Base-by-base conservation (phyloP, 352 stramenopile genomes). In the Peronospora destructor region DNA sequence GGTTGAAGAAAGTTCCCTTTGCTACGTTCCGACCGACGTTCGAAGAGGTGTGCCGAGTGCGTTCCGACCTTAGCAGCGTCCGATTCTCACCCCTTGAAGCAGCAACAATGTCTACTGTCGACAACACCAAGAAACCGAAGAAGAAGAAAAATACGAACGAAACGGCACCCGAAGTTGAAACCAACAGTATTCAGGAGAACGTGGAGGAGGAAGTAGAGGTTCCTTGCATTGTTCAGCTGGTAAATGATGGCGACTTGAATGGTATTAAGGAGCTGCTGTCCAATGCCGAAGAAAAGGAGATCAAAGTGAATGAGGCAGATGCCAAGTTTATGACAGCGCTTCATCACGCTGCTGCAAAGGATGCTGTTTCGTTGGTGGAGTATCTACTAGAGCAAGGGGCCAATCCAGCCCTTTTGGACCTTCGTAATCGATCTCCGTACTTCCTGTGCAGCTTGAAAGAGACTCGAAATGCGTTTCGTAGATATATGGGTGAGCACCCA, bases 371-470 rank as follows among this genome's bases (percentile, higher is more conserved):
- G 9, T 71, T 76, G n/a, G 75, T 81, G 26, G 64, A 76, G 25
- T 76, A 89, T 19, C 50, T 98, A 10, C 54, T 97, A 8, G 61
- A 93, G 4, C 70, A 81, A 35, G 76, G 81, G 14, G 91, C 91
- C 14, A 84, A 97, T 56, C 91, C 91, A 19, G 84, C 73, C 26
- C 54, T 83, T 9, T 35, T 95, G 16, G 93, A 97, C 41, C 53
- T 85, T 29, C 80, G 82, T 28, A 73, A 65, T 23, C 76, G 93
- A 12, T 68, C 80, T 12, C 78, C 93, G 4, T 98, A 97, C 55
- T 97, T 94, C 40, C 28, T 97, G 5, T 94, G 90, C 43, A 59
- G 45, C 7, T 68, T 77, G 6, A 96, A 98, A 46, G 91, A 95
- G 45, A 61, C 81, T 0, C 81, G 93, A 33, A 95, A 98, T 56